Evolutionary conservation across 192 early-diverging fungal species (phyloP).

Genomic region (Coemansia sp.): DNA sequence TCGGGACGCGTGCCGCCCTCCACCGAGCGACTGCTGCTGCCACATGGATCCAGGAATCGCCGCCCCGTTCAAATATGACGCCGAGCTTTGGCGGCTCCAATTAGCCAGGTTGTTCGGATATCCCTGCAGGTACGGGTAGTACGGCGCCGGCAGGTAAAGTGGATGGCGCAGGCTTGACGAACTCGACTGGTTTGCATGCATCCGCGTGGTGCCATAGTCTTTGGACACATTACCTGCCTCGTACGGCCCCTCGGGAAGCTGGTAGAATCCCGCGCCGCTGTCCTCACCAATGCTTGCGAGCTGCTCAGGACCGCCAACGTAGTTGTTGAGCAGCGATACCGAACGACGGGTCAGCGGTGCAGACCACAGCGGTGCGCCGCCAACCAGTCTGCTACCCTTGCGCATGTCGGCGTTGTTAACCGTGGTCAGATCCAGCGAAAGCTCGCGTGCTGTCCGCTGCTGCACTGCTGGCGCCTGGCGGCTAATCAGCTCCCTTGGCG

Average conservation of each 20-base stretch:
- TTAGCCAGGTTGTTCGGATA: background rate
- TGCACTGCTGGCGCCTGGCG: constrained; percentile 9
- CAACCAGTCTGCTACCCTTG: constrained; percentile 20
- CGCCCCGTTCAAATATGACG: constrained; percentile 17
- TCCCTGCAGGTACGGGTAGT: constrained; percentile 19
- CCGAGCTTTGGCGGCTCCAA: constrained; percentile 42
- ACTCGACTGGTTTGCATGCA: background rate
- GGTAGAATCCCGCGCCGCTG: constrained; percentile 7
- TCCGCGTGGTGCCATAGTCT: constrained; percentile 5
- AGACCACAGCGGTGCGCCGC: constrained; percentile 27
- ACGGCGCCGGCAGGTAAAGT: constrained; percentile 30
- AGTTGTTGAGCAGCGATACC: constrained; percentile 33
- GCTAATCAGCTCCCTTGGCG: constrained; percentile 37
- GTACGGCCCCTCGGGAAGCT: background rate
- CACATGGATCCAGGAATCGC: constrained; percentile 12
- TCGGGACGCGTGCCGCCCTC: constrained; percentile 21
- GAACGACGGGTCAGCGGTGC: constrained; percentile 41
- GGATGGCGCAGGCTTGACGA: constrained; percentile 14
- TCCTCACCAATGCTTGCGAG: constrained; percentile 49
- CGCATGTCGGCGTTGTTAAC: constrained; percentile 20
- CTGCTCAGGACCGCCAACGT: constrained; percentile 15
- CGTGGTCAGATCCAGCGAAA: constrained; percentile 25
- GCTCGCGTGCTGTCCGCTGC: constrained; percentile 30
- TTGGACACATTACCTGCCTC: constrained; percentile 5
- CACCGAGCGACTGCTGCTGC: constrained; percentile 5